Conservation (phyloP, 768 basidiomycete genomes). For the Coprinopsis sp. region DNA sequence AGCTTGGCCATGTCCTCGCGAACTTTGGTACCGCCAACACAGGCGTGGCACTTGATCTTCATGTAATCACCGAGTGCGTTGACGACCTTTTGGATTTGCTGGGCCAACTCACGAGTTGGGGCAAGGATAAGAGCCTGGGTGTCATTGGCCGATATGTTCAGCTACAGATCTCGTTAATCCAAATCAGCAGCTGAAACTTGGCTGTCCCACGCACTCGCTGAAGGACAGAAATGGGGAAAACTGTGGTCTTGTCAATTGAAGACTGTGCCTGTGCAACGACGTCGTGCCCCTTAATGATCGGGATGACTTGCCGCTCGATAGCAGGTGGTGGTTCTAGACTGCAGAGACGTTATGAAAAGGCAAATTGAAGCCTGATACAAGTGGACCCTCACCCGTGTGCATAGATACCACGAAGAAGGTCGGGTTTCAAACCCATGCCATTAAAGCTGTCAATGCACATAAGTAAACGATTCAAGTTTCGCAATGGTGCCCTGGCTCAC, state of each 20-base stretch:
- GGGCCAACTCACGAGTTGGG: conserved; percentile 95
- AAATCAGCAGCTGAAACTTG: background rate
- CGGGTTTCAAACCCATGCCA: conserved; percentile 95
- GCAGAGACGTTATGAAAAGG: too few relatives aligned
- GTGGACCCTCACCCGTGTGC: conserved; percentile 99
- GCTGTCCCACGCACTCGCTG: conserved; percentile 49
- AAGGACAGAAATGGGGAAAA: conserved; percentile 98
- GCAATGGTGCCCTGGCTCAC: conserved; percentile 53
- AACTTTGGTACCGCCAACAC: conserved; percentile 96
- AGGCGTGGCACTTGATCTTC: conserved; percentile 95
- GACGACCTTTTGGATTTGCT: conserved; percentile 97
- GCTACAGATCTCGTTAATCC: conserved; percentile 32
- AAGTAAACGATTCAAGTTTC: conserved; percentile 16
- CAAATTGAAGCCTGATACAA: too few relatives aligned
- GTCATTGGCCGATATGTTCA: conserved; percentile 82
- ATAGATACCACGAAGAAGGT: conserved; percentile 95
- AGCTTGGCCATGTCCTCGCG: conserved; percentile 98
- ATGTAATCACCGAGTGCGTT: conserved; percentile 91
- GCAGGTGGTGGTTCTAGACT: conserved; percentile 98
- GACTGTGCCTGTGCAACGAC: conserved; percentile 99
- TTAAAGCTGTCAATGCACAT: conserved; percentile 65
- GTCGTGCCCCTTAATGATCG: conserved; percentile 97
- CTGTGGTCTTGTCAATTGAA: conserved; percentile 98
- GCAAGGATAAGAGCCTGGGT: conserved; percentile 98
- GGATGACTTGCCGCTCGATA: conserved; percentile 98